A percentile compares a stretch with the other conserved stretches of the same genome.
phyloP scores from a whole-genome alignment of 257 asterid genomes.

The Penstemon newberryi region DNA sequence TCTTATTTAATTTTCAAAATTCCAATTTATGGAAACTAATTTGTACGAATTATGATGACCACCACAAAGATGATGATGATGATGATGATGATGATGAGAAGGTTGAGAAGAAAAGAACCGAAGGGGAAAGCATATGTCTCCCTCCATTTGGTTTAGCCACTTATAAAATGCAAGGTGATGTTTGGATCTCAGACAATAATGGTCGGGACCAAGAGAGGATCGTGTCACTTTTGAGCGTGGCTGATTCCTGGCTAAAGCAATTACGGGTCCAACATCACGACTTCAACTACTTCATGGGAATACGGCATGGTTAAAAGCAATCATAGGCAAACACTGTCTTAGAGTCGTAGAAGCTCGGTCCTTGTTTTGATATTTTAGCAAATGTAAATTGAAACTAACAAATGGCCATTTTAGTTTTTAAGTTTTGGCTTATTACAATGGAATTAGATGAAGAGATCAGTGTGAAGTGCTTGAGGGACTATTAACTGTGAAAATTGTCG shows the following conservation, averaged over 20 bases:
- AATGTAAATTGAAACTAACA: too few species aligned
- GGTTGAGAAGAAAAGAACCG: slow-evolving; percentile 32
- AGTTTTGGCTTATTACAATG: too few species aligned
- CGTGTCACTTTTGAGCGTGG: slow-evolving; percentile 67
- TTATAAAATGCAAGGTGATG: slow-evolving; percentile 64
- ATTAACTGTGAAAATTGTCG: too few species aligned
- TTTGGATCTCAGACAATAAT: slow-evolving; percentile 51
- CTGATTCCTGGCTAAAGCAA: slow-evolving; percentile 97
- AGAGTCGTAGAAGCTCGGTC: slow-evolving; percentile 26
- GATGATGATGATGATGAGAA: slow-evolving; percentile 32
- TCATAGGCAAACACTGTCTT: background rate
- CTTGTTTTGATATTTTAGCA: background rate
- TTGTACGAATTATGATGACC: slow-evolving; percentile 19
- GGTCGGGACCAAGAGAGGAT: slow-evolving; percentile 55
- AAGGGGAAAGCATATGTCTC: slow-evolving; percentile 39
- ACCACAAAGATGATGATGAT: slow-evolving; percentile 18
- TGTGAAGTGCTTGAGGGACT: too few species aligned
- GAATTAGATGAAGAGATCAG: too few species aligned
- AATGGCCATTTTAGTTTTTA: too few species aligned
- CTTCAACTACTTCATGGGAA: slow-evolving; percentile 85
- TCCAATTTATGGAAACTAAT: background rate
- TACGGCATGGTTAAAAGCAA: slow-evolving; percentile 45
- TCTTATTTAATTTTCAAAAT: too few species aligned
- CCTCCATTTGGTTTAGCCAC: slow-evolving; percentile 84
- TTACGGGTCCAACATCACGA: slow-evolving; percentile 87